These are phyloP conservation scores for Xerocomellus intermedius DNA, from an alignment of 768 basidiomycete genomes.

Conservation along the genomic window DNA sequence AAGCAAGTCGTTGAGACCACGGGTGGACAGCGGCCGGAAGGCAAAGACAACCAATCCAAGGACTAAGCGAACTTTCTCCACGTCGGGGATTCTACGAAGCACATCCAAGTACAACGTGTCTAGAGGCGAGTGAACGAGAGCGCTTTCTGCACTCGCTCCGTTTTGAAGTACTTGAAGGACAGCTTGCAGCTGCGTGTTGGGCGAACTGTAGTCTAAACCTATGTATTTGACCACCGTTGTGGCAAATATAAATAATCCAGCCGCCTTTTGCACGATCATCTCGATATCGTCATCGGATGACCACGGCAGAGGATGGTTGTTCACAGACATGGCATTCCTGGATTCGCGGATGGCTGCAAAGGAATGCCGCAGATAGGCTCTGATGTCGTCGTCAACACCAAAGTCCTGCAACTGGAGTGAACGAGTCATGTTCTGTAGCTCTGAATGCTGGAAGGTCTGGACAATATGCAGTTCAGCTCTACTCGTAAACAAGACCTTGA, in stretches of 20 bases:
- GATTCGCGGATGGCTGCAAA: constrained; percentile 15
- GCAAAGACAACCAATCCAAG: constrained; percentile 16
- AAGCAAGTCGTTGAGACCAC: constrained; percentile 13
- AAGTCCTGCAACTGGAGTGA: constrained; percentile 19
- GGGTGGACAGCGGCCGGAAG: constrained; percentile 12
- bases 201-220: constrained; percentile 8
- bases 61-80: constrained; percentile 6
- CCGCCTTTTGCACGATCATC: constrained; percentile 16
- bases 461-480: constrained; percentile 19
- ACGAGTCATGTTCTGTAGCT: constrained; percentile 7
- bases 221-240: constrained; percentile 29
- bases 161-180: constrained; percentile 11
- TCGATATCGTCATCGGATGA: constrained; percentile 23
- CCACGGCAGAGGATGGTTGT: constrained; percentile 10
- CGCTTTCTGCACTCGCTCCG: not conserved
- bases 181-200: constrained; percentile 6
- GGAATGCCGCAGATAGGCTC: constrained; percentile 20
- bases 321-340: not conserved
- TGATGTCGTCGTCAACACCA: constrained; percentile 24
- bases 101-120: constrained; percentile 17
- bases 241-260: constrained; percentile 30
- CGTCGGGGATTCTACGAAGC: constrained; percentile 9
- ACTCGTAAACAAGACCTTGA: constrained; percentile 28
- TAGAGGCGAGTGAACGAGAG: constrained; percentile 10
- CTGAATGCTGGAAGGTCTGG: constrained; percentile 19